Base-by-base conservation (phyloP, 306 rosid species). In the Dryas alaskensis region DNA sequence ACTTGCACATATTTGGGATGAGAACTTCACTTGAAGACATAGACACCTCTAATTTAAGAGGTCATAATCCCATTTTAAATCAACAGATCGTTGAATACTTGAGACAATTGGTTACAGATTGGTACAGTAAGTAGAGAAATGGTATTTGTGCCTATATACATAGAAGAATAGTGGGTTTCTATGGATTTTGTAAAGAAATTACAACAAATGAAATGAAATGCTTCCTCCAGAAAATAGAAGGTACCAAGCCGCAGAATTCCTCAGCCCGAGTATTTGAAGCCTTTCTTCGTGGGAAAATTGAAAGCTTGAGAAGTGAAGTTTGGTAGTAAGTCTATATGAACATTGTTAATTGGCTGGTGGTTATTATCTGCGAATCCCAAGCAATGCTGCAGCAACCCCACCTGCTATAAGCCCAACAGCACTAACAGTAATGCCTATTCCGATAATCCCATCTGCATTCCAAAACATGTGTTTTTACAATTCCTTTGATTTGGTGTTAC, bases 371-470 rank as follows among this genome's bases (percentile, higher is more conserved):
- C 92, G 86, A 64, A 81, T 79, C 37, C 37, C 37, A 2, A 31
- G 37, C 37, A 84, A 82, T 1, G 97, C 96, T 10, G 92, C 92
- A 7, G 93, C 94, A 52, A 91, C 82, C 70, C 96, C 98, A 48
- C 88, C 91, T 39, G 93, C 98, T 71, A 91, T 65, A 68, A 93
- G 84, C 76, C 96, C 98, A 49, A 84, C 85, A 8, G 92, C 97
- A 83, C 97, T 82, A 45, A 94, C 96, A 5, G 97, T 87, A 67
- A 93, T 85, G 84, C 98, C 98, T 1, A 93, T 64, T 45, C 98
- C 98, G 59, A 93, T 87, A 66, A 88, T 85, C 44, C 98, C 98
- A 82, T 93, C 98, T 93, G 84, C 90, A 84, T 78, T 51, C 16
- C 16, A 46, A 65, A 44, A 54, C 62, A 73, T 6, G 60, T 22